Conservation (phyloP, 2,329 filamentous ascomycete genomes). For the Neopestalotiopsis clavispora region DNA sequence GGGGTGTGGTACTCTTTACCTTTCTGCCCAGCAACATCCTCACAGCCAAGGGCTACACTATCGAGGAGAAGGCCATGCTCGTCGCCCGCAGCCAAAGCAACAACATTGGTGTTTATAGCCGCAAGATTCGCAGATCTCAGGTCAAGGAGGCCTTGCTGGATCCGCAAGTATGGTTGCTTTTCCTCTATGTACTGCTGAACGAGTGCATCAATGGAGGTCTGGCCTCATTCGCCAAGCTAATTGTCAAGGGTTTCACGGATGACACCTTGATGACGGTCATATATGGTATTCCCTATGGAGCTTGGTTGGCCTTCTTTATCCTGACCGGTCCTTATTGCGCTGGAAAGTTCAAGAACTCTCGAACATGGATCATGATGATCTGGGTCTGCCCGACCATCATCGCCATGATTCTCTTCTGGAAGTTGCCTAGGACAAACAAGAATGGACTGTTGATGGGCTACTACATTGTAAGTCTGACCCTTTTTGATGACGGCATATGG, state of each 20-base stretch:
- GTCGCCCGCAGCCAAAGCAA: constrained; percentile 42
- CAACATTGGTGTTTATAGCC: constrained; percentile 51
- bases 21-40: constrained; percentile 50
- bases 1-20: constrained; percentile 43
- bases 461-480: constrained; percentile 43
- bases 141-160: constrained; percentile 51
- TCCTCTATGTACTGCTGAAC: constrained; percentile 53
- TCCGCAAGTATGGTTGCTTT: constrained; percentile 49
- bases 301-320: constrained; percentile 58
- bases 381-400: constrained; percentile 58
- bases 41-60: constrained; percentile 43
- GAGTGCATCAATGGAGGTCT: constrained; percentile 58
- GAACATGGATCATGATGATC: constrained; percentile 56
- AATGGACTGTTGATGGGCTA: constrained; percentile 56
- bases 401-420: constrained; percentile 55
- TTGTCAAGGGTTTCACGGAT: constrained; percentile 54
- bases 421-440: constrained; percentile 45
- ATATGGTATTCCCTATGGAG: constrained; percentile 59
- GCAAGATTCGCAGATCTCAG: constrained; percentile 51
- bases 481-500: neutral
- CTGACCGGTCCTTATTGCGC: constrained; percentile 57
- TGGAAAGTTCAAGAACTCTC: constrained; percentile 52
- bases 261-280: constrained; percentile 52
- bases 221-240: constrained; percentile 60
- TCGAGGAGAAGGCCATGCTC: constrained; percentile 48